Evolutionary conservation across 257 asterid genomes (phyloP).

Genomic region (Nicotiana obtusifolia): DNA sequence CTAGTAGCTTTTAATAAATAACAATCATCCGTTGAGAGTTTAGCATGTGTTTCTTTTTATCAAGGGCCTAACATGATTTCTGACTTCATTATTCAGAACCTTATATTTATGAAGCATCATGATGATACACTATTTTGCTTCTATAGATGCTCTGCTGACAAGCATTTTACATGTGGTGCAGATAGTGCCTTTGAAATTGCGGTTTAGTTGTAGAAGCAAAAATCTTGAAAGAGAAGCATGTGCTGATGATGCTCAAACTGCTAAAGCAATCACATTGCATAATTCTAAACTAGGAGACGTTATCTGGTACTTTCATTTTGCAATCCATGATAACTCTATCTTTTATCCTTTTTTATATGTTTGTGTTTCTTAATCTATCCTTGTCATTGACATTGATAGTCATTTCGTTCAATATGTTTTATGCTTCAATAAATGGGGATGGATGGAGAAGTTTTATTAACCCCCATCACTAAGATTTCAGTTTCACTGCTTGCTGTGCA

Average conservation of each 20-base stretch:
- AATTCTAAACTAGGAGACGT: conserved; percentile 36
- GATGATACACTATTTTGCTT: background rate
- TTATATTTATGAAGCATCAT: background rate
- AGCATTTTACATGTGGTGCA: conserved; percentile 26
- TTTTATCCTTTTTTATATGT: background rate
- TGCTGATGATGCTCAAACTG: conserved; percentile 26
- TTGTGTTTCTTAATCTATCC: background rate
- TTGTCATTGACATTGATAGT: background rate
- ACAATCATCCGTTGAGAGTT: background rate
- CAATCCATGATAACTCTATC: background rate
- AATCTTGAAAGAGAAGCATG: conserved; percentile 27
- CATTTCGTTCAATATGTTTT: background rate
- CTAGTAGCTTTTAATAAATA: background rate
- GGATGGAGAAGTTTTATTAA: background rate
- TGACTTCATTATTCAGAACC: background rate
- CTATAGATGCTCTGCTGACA: background rate
- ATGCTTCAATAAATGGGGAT: background rate
- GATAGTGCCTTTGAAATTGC: conserved; percentile 62
- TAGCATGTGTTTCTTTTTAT: too few species aligned
- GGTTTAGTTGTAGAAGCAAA: conserved; percentile 52
- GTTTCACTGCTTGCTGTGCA: background rate
- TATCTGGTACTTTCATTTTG: conserved; percentile 52
- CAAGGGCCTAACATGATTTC: background rate
- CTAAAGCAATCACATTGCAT: conserved; percentile 24
- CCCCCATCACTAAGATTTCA: background rate